Percentiles rank a stretch among this genome's conserved stretches.
These are phyloP conservation scores for Citrus inodora DNA, from an alignment of 345 rosid species.

Conservation along the genomic window DNA sequence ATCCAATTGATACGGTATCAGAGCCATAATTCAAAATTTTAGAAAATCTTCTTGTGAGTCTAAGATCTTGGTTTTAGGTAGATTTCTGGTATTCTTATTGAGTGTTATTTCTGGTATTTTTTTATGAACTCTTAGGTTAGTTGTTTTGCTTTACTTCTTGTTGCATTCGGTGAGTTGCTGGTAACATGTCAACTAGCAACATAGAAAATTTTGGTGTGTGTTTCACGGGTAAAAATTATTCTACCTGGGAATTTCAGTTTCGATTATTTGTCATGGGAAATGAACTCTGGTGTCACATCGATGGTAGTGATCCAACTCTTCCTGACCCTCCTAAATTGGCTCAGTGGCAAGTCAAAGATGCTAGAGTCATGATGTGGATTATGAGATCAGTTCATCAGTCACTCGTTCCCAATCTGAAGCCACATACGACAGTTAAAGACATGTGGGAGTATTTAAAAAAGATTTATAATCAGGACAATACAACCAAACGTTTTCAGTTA, in stretches of 20 bases:
- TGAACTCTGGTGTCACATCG: not conserved
- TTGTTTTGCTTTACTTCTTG: not conserved
- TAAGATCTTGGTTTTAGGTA: too few relatives aligned
- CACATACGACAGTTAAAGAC: not conserved
- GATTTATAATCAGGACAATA: not conserved
- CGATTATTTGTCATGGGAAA: not conserved
- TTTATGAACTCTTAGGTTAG: too few relatives aligned
- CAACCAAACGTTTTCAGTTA: not conserved
- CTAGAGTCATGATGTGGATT: conserved; percentile 3
- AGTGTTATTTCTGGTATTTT: too few relatives aligned
- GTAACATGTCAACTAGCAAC: not conserved
- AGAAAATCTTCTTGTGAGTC: too few relatives aligned
- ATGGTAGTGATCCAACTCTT: not conserved
- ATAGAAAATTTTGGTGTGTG: too few relatives aligned
- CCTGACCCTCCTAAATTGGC: not conserved
- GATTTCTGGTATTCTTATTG: too few relatives aligned
- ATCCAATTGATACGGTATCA: not conserved
- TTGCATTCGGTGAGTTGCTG: not conserved
- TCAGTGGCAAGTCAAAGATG: not conserved
- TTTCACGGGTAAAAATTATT: conserved; percentile 12
- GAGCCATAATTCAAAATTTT: not conserved
- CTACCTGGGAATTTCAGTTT: conserved; percentile 14
- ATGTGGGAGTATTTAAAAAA: conserved; percentile 6
- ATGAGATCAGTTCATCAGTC: not conserved
- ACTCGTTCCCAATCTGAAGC: not conserved